Percentiles rank a stretch among this genome's conserved stretches.
These are phyloP conservation scores for Penicillium sp. DNA, from an alignment of 2,329 filamentous ascomycete species.

Conservation along the genomic window DNA sequence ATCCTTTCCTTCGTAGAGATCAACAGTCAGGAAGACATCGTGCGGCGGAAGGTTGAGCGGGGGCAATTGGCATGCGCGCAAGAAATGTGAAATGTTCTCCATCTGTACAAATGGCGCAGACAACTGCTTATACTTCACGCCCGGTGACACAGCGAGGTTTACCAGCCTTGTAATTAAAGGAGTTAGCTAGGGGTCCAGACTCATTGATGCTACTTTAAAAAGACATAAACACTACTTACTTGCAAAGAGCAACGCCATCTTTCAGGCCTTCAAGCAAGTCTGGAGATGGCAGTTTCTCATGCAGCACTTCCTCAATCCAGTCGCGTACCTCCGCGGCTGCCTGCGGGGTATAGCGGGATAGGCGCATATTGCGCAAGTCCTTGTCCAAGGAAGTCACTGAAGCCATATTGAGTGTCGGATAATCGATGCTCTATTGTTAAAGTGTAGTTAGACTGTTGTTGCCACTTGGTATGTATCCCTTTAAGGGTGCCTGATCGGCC, in stretches of 20 bases:
- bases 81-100: slow-evolving; percentile 98
- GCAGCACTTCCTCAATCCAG: slow-evolving; percentile 83
- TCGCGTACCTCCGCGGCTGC: slow-evolving; percentile 78
- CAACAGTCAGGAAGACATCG: slow-evolving; percentile 95
- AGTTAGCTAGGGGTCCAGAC: slow-evolving; percentile 22
- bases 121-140: slow-evolving; percentile 86
- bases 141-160: slow-evolving; percentile 74
- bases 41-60: slow-evolving; percentile 87
- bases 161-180: slow-evolving; percentile 59
- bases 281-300: slow-evolving; percentile 65
- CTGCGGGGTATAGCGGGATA: slow-evolving; percentile 87
- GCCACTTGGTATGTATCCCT: slow-evolving; percentile 15
- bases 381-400: slow-evolving; percentile 92
- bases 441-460: slow-evolving; percentile 1
- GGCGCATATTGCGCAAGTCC: slow-evolving; percentile 88
- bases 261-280: slow-evolving; percentile 85
- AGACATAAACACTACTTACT: slow-evolving; percentile 52
- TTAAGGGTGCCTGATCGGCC: slow-evolving; percentile 21
- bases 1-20: slow-evolving; percentile 93
- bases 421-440: not conserved
- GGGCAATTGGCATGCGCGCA: slow-evolving; percentile 78
- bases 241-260: slow-evolving; percentile 90
- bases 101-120: slow-evolving; percentile 98
- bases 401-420: slow-evolving; percentile 63
- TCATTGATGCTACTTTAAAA: not conserved